Base-by-base conservation (phyloP, 768 basidiomycete species). In the Boletus sensibilis region DNA sequence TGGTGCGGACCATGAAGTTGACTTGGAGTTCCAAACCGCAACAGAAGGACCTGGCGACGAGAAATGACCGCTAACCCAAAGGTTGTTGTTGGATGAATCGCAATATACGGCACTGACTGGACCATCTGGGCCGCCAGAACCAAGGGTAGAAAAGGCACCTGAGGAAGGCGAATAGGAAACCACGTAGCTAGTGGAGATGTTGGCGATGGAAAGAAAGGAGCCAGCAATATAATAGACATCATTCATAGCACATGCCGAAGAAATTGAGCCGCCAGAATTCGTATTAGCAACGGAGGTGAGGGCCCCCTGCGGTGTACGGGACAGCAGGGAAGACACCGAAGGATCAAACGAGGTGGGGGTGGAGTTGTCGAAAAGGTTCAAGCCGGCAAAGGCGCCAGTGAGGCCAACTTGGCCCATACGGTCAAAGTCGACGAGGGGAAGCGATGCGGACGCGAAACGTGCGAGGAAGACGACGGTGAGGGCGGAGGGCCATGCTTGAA, bases 331-430 rank as follows among this genome's bases (percentile, higher is more conserved):
- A 14, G 90, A 82, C 45, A 83, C 80, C 2, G 86, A 77, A 27
- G 90, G 78, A 72, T 94, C 86, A 70, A 89, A 87, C 34, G 84
- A 67, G 62, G 82, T 67, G 46, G 80, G 64, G 33, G 82, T 71
- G 55, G 75, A 82, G 57, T 75, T 82, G 67, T 84, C 76, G 78
- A 88, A 87, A 55, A 94, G 67, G 67, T 88, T 88, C 58, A 99
- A 77, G 43, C 94, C 96, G 23, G 88, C 82, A 68, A 98, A 99
- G 34, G 90, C 79, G 55, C 96, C 96, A 27, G 87, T 86, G 40
- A 98, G 79, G 54, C 86, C 94, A 48, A 98, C 94, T 52, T 80
- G 86, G 60, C 96, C 96, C 92, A 99, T 95, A 51, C 88, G 86
- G 64, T 79, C 74, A 65, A 85, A 88, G 72, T 90, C 88, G 64